Evolutionary conservation across 2,329 filamentous ascomycete species (phyloP), one percentile per base, ranked within the genome.

Genomic region (Clonostachys rosea): DNA sequence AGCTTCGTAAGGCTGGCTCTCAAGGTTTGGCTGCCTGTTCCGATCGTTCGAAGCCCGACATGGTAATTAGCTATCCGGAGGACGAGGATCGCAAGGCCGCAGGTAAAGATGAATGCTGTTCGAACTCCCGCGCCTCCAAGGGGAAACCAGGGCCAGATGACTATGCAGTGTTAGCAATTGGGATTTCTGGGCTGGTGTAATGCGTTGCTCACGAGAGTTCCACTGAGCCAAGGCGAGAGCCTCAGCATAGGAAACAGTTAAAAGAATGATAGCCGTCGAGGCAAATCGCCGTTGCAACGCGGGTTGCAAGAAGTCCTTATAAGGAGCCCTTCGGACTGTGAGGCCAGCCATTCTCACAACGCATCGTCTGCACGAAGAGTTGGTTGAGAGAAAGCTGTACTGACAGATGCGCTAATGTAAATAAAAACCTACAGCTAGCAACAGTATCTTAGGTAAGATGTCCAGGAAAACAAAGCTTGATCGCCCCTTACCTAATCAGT

Each of bases 241-340:
- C 60, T 89, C 81, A 36, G 80, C 47, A 64, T 94, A 95, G 61
- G 89, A 89, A 47, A 90, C 73, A 43, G 76, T 68, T 10, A 94
- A 69, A 13, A 91, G 74, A 52, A 89, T 71, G 13, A 80, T 76
- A 43, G 87, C 86, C 12, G 89, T 90, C 52, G 84, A 84, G 43
- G 87, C 86, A 68, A 96, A 97, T 59, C 91, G 83, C 59, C 88
- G 79, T 67, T 97, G 92, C 53, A 96, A 74, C 45, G 87, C 85
- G 44, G 92, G 91, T 51, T 92, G 95, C 56, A 96, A 73, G 66
- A 95, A 95, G 71, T 96, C 89, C 74, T 90, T 87, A 69, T 96
- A 95, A 43, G 78, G 74, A 59, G 73, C 70, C 61, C 65, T 79
- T 75, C 74, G 82, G 70, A 71, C 76, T 62, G 68, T 72, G 60